A percentile compares a stretch with the other conserved stretches of the same genome.
phyloP scores from a whole-genome alignment of 371 early-diverging fungal species.

The Amoeboradix gromovi region DNA sequence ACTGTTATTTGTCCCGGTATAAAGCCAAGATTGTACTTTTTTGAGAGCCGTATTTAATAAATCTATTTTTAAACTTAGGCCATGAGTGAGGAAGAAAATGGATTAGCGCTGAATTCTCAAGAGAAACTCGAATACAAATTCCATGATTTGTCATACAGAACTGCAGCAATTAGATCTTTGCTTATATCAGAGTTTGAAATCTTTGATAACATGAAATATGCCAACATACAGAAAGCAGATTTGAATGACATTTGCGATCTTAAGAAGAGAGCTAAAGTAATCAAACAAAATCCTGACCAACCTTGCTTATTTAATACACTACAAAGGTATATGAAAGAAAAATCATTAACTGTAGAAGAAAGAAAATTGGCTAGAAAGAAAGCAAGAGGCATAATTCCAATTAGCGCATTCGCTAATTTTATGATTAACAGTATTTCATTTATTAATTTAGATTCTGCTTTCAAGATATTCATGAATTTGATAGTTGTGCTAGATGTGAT shows the following conservation, averaged over 20 bases:
- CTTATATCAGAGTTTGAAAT: not conserved
- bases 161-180: not conserved
- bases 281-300: not conserved
- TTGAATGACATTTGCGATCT: not conserved
- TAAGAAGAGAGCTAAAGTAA: not conserved
- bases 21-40: not conserved
- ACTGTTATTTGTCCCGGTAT: not conserved
- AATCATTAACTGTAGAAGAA: not conserved
- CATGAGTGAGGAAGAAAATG: too few species aligned
- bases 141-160: not conserved
- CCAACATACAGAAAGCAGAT: not conserved
- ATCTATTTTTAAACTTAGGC: too few species aligned
- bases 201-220: not conserved
- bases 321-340: not conserved
- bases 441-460: not conserved
- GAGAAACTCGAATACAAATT: not conserved
- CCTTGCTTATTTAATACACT: not conserved
- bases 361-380: not conserved
- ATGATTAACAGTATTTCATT: not conserved
- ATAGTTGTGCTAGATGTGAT: not conserved
- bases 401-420: not conserved
- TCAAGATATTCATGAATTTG: not conserved
- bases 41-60: too few species aligned
- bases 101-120: not conserved
- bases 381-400: not conserved